Evolutionary conservation across 2,329 filamentous ascomycete species (phyloP), one percentile per base, ranked within the genome.

Genomic region (Botrytis hyacinthi): DNA sequence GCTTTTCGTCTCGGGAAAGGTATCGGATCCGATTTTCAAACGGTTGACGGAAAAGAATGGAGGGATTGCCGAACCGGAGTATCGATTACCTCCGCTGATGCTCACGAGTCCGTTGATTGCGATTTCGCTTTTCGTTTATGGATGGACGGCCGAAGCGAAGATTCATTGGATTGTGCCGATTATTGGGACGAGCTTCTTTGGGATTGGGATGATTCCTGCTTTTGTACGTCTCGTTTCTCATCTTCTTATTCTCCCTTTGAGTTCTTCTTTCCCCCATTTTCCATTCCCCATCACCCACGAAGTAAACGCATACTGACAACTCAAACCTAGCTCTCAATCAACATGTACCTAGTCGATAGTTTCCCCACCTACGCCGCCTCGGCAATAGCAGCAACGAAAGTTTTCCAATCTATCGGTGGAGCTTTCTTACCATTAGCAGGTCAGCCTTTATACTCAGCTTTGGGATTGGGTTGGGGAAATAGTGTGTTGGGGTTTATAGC

Each of bases 41-140:
- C 14, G 18, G 16, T 82, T 82, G 1, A 86, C 86, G 1, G 87
- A 87, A 67, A 83, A 85, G 5, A 80, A 83, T 29, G 68, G 73
- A 1, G 62, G 71, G 14, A 42, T 48, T 14, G 44, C 62, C 8
- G 54, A 70, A 70, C 83, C 84, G 1, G 84, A 85, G 75, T 78
- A 83, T 79, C 81, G 85, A 0, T 78, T 86, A 0, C 83, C 83
- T 0, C 79, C 83, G 0, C 81, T 84, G 62, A 82, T 62, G 80
- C 81, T 37, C 69, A 81, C 16, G 60, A 84, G 60, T n/a, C 73
- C 74, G n/a, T 20, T 60, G 10, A 83, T 86, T 22, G 84, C 85
- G 0, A 77, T 83, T 20, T 81, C 82, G 0, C 80, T 86, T 51
- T 86, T 86, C 75, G 81, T 84, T 20, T 86, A 85, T 74, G 84